Percentiles rank a stretch among this genome's conserved stretches.
Conservation (phyloP, 768 basidiomycete species). For the Zangia roseola region DNA sequence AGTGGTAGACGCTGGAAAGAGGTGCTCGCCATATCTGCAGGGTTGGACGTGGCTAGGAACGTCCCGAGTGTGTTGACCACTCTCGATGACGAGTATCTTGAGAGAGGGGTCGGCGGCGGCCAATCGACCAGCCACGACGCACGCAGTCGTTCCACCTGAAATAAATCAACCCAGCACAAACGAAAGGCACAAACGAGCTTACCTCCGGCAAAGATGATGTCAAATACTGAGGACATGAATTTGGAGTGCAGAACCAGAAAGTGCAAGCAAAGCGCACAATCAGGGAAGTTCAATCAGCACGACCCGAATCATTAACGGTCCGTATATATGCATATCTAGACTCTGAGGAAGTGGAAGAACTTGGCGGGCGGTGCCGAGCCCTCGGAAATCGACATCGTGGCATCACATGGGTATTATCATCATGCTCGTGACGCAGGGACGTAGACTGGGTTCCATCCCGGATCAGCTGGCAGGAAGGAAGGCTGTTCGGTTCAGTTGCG, state of each 20-base stretch:
- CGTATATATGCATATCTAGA: too few relatives aligned
- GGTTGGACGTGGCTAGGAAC: slow-evolving; percentile 51
- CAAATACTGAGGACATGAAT: slow-evolving; percentile 30
- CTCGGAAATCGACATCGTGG: too few relatives aligned
- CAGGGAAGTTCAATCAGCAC: too few relatives aligned
- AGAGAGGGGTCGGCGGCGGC: slow-evolving; percentile 51
- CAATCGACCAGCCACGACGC: slow-evolving; percentile 52
- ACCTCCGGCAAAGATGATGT: slow-evolving; percentile 63
- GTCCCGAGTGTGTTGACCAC: slow-evolving; percentile 51
- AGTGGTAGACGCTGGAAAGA: slow-evolving; percentile 38
- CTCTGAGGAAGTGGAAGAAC: too few relatives aligned
- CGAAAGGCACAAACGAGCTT: background rate
- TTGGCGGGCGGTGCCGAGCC: too few relatives aligned
- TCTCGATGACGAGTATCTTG: slow-evolving; percentile 60
- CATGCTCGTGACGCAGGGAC: too few relatives aligned
- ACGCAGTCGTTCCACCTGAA: slow-evolving; percentile 49
- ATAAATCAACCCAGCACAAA: background rate
- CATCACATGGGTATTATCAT: too few relatives aligned
- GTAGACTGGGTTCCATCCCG: too few relatives aligned
- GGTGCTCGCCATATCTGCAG: slow-evolving; percentile 45
- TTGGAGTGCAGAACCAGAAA: background rate
- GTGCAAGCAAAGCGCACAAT: background rate
- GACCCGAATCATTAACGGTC: too few relatives aligned
- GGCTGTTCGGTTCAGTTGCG: too few relatives aligned
- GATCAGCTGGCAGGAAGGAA: too few relatives aligned